Percentiles rank a stretch among this genome's conserved stretches.
These are phyloP conservation scores for Neonectria faginata DNA, from an alignment of 2,329 filamentous ascomycete genomes.

Conservation along the genomic window DNA sequence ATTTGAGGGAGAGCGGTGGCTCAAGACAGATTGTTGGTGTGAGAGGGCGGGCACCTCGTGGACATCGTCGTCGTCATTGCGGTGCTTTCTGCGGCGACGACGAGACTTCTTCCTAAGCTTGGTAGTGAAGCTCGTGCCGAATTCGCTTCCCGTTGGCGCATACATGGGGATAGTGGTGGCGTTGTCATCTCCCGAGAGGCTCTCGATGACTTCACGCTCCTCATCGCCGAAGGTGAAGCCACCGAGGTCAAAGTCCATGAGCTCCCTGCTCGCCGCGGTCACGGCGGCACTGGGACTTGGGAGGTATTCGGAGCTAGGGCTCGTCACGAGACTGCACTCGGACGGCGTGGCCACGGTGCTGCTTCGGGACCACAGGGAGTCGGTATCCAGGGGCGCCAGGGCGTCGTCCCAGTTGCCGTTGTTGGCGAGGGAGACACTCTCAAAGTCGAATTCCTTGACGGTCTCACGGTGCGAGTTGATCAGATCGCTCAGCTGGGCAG, in stretches of 20 bases:
- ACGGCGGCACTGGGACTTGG: constrained; percentile 66
- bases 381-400: constrained; percentile 72
- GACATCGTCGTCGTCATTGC: constrained; percentile 44
- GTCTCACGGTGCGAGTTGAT: constrained; percentile 74
- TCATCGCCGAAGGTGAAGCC: constrained; percentile 53
- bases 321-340: constrained; percentile 50
- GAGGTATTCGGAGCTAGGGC: constrained; percentile 53
- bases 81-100: constrained; percentile 54
- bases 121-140: constrained; percentile 56
- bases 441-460: constrained; percentile 83
- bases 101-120: constrained; percentile 60
- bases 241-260: constrained; percentile 56
- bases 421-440: constrained; percentile 76
- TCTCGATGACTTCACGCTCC: constrained; percentile 48
- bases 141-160: constrained; percentile 28
- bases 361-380: constrained; percentile 53
- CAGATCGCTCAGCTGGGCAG: constrained; percentile 76
- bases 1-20: constrained; percentile 39
- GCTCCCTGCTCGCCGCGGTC: constrained; percentile 63
- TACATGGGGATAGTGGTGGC: constrained; percentile 12
- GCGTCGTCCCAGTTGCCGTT: constrained; percentile 84
- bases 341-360: constrained; percentile 46
- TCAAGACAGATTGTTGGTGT: constrained; percentile 33
- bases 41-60: constrained; percentile 35
- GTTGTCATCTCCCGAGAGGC: constrained; percentile 39